Conservation (phyloP, 768 basidiomycete genomes). For the Lentinus brumalis region DNA sequence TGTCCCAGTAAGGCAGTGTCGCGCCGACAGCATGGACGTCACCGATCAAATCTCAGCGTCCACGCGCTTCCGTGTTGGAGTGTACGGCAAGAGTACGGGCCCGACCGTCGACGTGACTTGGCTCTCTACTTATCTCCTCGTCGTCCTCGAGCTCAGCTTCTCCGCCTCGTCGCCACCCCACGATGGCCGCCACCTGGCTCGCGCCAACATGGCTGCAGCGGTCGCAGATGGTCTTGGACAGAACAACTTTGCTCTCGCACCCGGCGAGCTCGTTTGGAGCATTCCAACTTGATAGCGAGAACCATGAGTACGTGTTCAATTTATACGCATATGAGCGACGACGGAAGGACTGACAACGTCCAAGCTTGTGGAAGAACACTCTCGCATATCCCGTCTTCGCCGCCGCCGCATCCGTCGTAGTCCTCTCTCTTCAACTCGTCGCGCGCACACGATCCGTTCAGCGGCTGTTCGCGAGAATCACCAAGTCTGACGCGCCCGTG, state of each 20-base stretch:
- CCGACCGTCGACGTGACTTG: too few species aligned
- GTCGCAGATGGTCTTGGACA: slow-evolving; percentile 12
- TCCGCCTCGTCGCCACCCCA: not conserved
- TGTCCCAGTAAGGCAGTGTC: too few species aligned
- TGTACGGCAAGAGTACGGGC: too few species aligned
- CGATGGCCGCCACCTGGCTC: slow-evolving; percentile 16
- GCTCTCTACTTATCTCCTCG: not conserved
- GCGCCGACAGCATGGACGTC: too few species aligned
- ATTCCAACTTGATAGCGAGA: not conserved
- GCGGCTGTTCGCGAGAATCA: slow-evolving; percentile 6
- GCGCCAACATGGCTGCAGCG: slow-evolving; percentile 9
- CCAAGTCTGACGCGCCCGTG: not conserved
- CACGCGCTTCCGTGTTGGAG: too few species aligned
- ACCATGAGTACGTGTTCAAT: slow-evolving; percentile 5
- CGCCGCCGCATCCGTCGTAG: slow-evolving; percentile 7
- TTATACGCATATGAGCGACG: not conserved
- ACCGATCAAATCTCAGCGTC: too few species aligned
- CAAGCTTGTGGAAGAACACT: slow-evolving; percentile 16
- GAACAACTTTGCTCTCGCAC: not conserved
- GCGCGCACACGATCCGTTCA: slow-evolving; percentile 4
- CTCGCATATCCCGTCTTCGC: slow-evolving; percentile 15
- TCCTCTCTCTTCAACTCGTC: slow-evolving; percentile 20
- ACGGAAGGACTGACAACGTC: not conserved
- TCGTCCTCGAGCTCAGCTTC: not conserved
- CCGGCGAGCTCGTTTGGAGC: not conserved